A percentile compares a stretch with the other conserved stretches of the same genome.
These are phyloP conservation scores for Chytriomyces sp. DNA, from an alignment of 192 early-diverging fungal species.

Conservation along the genomic window DNA sequence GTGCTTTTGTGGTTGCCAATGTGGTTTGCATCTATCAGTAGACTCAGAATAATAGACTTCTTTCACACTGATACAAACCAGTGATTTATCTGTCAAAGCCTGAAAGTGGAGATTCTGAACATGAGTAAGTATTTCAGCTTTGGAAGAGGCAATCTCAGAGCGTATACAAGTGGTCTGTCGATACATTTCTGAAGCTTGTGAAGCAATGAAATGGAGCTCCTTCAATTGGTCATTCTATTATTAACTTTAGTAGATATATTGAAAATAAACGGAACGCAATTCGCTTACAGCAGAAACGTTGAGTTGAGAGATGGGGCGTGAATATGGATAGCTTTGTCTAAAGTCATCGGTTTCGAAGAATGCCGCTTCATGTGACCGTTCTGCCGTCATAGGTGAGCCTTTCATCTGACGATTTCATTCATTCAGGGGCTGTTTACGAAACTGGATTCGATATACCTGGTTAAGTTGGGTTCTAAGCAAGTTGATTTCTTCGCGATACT, in stretches of 20 bases:
- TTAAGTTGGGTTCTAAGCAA: constrained; percentile 67
- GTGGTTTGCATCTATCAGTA: too few species aligned
- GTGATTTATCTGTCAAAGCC: too few species aligned
- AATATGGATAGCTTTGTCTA: constrained; percentile 14
- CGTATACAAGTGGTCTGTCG: neutral
- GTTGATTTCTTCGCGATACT: constrained; percentile 75
- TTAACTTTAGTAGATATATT: too few species aligned
- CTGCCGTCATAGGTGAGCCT: neutral
- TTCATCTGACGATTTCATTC: neutral
- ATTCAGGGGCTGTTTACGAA: neutral
- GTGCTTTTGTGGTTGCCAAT: too few species aligned
- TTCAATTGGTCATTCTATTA: too few species aligned
- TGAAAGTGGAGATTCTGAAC: neutral
- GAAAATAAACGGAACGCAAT: too few species aligned
- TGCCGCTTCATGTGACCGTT: neutral
- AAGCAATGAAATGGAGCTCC: too few species aligned
- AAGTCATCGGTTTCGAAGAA: constrained; percentile 10
- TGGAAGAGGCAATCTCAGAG: neutral
- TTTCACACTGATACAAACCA: too few species aligned
- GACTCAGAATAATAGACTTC: too few species aligned
- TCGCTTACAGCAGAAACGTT: too few species aligned
- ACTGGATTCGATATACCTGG: constrained; percentile 50
- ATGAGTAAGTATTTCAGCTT: neutral
- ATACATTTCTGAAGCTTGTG: too few species aligned
- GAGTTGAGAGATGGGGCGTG: neutral